Percentiles rank a stretch among this genome's conserved stretches.
Conservation (phyloP, 1,139 yeast genomes). For the Kazachstania sp. region DNA sequence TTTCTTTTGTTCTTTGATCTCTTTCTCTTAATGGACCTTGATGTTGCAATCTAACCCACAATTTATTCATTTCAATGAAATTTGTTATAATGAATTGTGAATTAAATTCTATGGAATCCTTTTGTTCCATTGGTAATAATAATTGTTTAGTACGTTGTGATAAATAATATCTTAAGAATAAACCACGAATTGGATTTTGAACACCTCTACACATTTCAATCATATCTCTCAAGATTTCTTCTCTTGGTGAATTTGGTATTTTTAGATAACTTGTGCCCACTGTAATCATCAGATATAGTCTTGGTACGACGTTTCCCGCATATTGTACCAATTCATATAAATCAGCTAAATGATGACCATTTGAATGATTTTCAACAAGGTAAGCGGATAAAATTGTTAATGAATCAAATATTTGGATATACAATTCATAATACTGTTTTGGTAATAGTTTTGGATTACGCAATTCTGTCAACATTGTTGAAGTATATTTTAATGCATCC, state of each 20-base stretch:
- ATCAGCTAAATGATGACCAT: conserved; percentile 72
- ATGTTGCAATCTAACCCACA: conserved; percentile 94
- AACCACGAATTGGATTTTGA: conserved; percentile 86
- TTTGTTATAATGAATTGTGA: conserved; percentile 74
- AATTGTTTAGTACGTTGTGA: conserved; percentile 76
- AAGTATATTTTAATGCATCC: conserved; percentile 84
- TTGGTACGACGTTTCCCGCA: conserved; percentile 86
- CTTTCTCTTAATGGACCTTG: conserved; percentile 89
- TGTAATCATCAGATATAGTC: conserved; percentile 88
- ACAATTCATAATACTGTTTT: conserved; percentile 87
- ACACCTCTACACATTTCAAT: conserved; percentile 98
- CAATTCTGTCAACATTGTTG: conserved; percentile 72
- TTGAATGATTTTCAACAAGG: conserved; percentile 56
- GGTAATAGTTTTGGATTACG: conserved; percentile 73
- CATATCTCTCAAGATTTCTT: conserved; percentile 90
- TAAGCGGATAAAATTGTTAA: conserved; percentile 60
- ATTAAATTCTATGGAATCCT: conserved; percentile 31
- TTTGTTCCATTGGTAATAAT: conserved; percentile 23
- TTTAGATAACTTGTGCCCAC: conserved; percentile 87
- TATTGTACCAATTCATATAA: conserved; percentile 91
- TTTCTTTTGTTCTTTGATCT: conserved; percentile 62
- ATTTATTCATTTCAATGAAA: conserved; percentile 93
- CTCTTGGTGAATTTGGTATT: conserved; percentile 57
- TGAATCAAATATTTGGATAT: conserved; percentile 78
- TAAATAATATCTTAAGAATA: conserved; percentile 79